These are phyloP conservation scores for Ilyonectria robusta DNA, from an alignment of 2,329 filamentous ascomycete genomes.

Conservation along the genomic window DNA sequence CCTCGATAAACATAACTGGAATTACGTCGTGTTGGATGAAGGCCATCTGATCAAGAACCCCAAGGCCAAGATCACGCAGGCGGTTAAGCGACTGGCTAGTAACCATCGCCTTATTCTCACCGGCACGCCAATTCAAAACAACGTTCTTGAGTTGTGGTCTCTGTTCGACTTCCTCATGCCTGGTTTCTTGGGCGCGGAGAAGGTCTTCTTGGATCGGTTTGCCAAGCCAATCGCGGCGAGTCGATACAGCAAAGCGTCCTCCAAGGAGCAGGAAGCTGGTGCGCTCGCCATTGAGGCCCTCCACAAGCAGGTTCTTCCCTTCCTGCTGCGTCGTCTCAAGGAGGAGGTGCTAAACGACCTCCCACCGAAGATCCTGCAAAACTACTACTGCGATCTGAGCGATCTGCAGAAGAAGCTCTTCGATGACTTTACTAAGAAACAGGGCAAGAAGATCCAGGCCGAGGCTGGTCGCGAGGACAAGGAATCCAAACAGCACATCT, in stretches of 20 bases:
- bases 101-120: slow-evolving; percentile 98
- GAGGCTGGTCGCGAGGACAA: slow-evolving; percentile 90
- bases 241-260: slow-evolving; percentile 96
- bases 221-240: slow-evolving; percentile 96
- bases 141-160: slow-evolving; percentile 96
- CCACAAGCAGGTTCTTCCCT: slow-evolving; percentile 97
- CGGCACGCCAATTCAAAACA: slow-evolving; percentile 97
- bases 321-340: slow-evolving; percentile 94
- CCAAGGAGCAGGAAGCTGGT: slow-evolving; percentile 97
- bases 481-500: slow-evolving; percentile 97
- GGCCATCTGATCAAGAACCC: slow-evolving; percentile 99
- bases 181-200: slow-evolving; percentile 93
- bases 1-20: slow-evolving; percentile 89
- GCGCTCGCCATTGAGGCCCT: slow-evolving; percentile 97
- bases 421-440: slow-evolving; percentile 95
- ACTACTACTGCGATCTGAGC: slow-evolving; percentile 98
- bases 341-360: slow-evolving; percentile 97
- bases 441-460: slow-evolving; percentile 87
- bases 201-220: slow-evolving; percentile 96
- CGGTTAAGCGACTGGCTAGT: slow-evolving; percentile 89
- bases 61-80: slow-evolving; percentile 93
- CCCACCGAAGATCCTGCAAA: slow-evolving; percentile 97
- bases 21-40: slow-evolving; percentile 97
- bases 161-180: slow-evolving; percentile 99
- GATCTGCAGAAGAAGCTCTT: slow-evolving; percentile 96